Evolutionary conservation across 2,329 filamentous ascomycete genomes (phyloP).

Genomic region (Bipolaris gigantea): DNA sequence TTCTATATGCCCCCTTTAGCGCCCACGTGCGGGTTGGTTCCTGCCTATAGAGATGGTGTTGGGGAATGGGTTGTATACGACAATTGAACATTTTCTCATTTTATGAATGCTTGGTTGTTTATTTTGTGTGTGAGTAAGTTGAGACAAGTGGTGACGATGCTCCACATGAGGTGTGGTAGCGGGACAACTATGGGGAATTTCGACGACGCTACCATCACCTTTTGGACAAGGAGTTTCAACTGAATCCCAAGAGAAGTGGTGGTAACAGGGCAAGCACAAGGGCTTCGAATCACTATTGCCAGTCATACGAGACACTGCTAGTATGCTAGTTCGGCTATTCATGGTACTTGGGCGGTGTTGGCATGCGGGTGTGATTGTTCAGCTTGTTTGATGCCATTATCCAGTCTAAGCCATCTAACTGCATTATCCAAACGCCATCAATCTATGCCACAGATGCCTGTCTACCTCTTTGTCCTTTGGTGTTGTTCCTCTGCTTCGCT

Average conservation of each 20-base stretch:
- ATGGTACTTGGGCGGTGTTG: neutral
- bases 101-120: neutral
- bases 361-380: neutral
- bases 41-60: constrained; percentile 15
- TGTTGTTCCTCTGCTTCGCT: constrained; percentile 26
- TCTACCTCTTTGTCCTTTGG: constrained; percentile 9
- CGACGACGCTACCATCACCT: too few relatives aligned
- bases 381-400: neutral
- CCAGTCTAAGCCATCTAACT: neutral
- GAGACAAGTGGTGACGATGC: too few relatives aligned
- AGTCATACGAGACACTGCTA: too few relatives aligned
- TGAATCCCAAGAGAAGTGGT: too few relatives aligned
- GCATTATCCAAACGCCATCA: neutral
- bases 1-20: constrained; percentile 33
- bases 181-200: too few relatives aligned
- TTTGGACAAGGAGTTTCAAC: too few relatives aligned
- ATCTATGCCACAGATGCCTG: neutral
- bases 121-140: neutral
- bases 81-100: constrained; percentile 14
- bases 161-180: too few relatives aligned
- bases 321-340: too few relatives aligned
- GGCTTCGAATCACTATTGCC: too few relatives aligned
- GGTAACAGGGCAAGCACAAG: too few relatives aligned
- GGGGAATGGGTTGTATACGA: constrained; percentile 11
- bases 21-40: constrained; percentile 26